Base-by-base conservation (phyloP, 805 yeast genomes). In the Hermanozyma aechmeae region DNA sequence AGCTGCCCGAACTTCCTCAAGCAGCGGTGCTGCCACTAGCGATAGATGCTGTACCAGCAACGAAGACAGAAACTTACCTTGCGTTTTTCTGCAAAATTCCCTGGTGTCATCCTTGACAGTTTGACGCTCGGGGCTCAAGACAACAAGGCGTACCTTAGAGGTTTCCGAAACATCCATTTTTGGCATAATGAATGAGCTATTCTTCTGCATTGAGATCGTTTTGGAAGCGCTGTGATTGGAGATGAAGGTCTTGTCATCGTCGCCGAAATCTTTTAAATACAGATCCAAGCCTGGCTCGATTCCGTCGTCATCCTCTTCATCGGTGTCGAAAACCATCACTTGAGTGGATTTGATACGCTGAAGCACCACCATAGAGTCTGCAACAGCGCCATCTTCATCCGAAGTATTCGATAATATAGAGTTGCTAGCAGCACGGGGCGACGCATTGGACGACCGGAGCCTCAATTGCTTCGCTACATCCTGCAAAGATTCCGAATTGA, bases 311-410 rank as follows among this genome's bases (percentile, higher is more conserved):
- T 53, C 61, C 31, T 60, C 65, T 32, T 59, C 65, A 25, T 60
- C 66, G 0, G 65, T 58, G 28, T 61, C 67, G 35, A 60, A 59
- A 5, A 59, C 58, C 59, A 58, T 52, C 5, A 52, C 57, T n/a
- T 41, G 37, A 12, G 45, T 31, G 10, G 19, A 3, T 16, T 35
- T 41, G 13, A 43, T 32, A 3, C 48, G 38, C 3, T 45, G 47
- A n/a, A 48, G 40, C n/a, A 48, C 26, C 5, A 45, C 50, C 27
- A 45, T 34, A 17, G 50, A 39, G 18, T 42, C 49, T 10, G 35
- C 14, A 15, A 23, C 27, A 6, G 30, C 25, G 16, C 45, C 48
- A 16, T 50, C 48, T 14, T 49, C 59, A 15, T 51, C 56, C 3
- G 57, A 38, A 10, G 54, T 45, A 23, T 44, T 40, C 9, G 57